Percentiles rank a stretch among this genome's conserved stretches.
These are phyloP conservation scores for Dactylellina sp. DNA, from an alignment of 2,329 filamentous ascomycete genomes.

Conservation along the genomic window DNA sequence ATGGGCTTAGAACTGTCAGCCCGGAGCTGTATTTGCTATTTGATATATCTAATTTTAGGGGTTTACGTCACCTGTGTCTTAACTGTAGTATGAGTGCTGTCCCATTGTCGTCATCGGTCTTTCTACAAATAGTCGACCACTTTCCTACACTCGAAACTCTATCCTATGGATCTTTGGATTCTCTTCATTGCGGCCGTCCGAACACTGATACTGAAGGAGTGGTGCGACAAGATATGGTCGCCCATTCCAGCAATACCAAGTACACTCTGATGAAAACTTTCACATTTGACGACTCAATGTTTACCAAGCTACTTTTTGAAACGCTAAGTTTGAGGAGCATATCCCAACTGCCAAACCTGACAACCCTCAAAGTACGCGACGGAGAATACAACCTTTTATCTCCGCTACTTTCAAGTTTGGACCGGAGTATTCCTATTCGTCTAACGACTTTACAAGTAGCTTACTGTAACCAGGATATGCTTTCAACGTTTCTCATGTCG, in stretches of 20 bases:
- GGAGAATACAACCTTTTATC: neutral
- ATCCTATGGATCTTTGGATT: neutral
- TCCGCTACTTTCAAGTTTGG: neutral
- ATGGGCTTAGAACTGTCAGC: too few relatives aligned
- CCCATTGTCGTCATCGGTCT: neutral
- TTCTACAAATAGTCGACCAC: neutral
- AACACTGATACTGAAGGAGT: neutral
- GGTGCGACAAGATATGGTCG: neutral
- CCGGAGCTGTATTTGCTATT: neutral
- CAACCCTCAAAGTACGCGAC: constrained; percentile 2
- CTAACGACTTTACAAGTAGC: constrained; percentile 28
- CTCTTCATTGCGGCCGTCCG: too few relatives aligned
- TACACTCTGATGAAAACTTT: constrained; percentile 16
- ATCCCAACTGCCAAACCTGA: constrained; percentile 31
- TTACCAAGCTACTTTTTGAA: neutral
- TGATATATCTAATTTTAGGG: neutral
- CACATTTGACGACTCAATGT: neutral
- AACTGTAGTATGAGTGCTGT: neutral
- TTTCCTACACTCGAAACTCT: constrained; percentile 18
- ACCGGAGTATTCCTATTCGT: constrained; percentile 12
- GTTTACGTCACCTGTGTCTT: constrained; percentile 16
- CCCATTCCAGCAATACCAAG: neutral
- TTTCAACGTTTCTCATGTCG: constrained; percentile 16
- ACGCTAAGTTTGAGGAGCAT: neutral
- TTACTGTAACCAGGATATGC: neutral